phyloP scores from a whole-genome alignment of 371 early-diverging fungal genomes.

The Globomyces sp. region DNA sequence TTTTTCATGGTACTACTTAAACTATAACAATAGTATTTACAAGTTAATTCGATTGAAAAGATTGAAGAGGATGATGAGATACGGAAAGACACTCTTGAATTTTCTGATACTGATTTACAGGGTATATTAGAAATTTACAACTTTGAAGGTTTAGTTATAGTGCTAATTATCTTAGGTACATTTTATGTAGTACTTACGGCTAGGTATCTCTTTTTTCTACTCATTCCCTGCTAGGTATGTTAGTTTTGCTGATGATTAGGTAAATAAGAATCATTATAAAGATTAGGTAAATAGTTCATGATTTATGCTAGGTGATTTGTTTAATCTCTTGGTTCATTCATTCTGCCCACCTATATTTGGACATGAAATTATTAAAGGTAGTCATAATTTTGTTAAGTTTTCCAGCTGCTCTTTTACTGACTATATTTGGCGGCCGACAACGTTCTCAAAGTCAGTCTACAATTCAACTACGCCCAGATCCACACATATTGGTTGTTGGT shows the following conservation, averaged over 20 bases:
- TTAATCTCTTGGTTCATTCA: slow-evolving; percentile 53
- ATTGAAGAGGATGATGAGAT: not conserved
- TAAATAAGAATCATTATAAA: too few relatives aligned
- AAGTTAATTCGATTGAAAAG: too few relatives aligned
- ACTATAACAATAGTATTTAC: too few relatives aligned
- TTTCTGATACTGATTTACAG: slow-evolving; percentile 51
- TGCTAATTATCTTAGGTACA: too few relatives aligned
- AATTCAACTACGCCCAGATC: slow-evolving; percentile 52
- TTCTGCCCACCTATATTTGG: slow-evolving; percentile 69
- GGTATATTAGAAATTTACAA: slow-evolving; percentile 55
- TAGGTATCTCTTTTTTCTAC: too few relatives aligned
- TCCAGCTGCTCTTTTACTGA: slow-evolving; percentile 57
- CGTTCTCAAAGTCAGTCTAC: slow-evolving; percentile 29
- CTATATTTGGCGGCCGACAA: slow-evolving; percentile 64
- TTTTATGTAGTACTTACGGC: too few relatives aligned
- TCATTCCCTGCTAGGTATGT: too few relatives aligned
- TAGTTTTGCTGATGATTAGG: too few relatives aligned
- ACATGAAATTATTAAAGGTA: slow-evolving; percentile 62
- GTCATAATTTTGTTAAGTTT: not conserved
- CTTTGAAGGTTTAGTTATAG: slow-evolving; percentile 19
- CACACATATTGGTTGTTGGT: slow-evolving; percentile 74
- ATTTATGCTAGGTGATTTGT: not conserved
- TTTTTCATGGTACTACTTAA: too few relatives aligned
- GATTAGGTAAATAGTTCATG: not conserved
- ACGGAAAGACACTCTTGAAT: slow-evolving; percentile 48